Base-by-base conservation (phyloP, 108 stramenopile species). In the Cyclotella baltica region DNA sequence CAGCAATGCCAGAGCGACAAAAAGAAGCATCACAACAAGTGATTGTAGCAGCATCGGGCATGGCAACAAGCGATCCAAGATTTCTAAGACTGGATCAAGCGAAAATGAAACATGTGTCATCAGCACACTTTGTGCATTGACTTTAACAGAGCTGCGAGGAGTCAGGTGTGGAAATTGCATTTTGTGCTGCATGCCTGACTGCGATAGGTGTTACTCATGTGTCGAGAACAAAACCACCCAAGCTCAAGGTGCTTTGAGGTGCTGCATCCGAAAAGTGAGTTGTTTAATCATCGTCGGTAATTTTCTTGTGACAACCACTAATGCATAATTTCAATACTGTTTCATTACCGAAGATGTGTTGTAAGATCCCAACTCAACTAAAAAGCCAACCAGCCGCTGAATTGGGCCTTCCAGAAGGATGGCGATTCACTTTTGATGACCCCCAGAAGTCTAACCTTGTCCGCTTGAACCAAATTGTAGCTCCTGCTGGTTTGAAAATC, bases 381-480 rank as follows among this genome's bases (percentile, higher is more conserved):
- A 83, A 83, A 63, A 33, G 62, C 16, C 72, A 83, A 36, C 55
- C 63, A 0, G 48, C 64, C 22, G 10, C 18, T 3, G 31, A 37
- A n/a, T 37, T 75, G n/a, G 83, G 83, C 2, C 76, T 84, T 40
- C 83, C 83, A 0, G 2, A 56, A 10, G 46, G 52, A 46, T 84
- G 83, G 83, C 57, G 62, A 20, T 84, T 75, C 58, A 69, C 67
- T 22, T 84, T 80, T 53, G 75, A 80, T 37, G 74, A 80, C 63
- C 83, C 83, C 11, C 72, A 62, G 16, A 43, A 43, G 29, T 25
- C 13, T 18, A 8, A 30, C 18, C 61, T 77, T 6, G 69, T 76
- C 4, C 59, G 29, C n/a, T 38, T 23, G 2, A 29, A 75, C 8
- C 58, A 71, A 15, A 33, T 50, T n/a, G 30, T 73, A 29, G 19